Conservation (phyloP, 768 basidiomycete species). For the Lenzites betulinus region DNA sequence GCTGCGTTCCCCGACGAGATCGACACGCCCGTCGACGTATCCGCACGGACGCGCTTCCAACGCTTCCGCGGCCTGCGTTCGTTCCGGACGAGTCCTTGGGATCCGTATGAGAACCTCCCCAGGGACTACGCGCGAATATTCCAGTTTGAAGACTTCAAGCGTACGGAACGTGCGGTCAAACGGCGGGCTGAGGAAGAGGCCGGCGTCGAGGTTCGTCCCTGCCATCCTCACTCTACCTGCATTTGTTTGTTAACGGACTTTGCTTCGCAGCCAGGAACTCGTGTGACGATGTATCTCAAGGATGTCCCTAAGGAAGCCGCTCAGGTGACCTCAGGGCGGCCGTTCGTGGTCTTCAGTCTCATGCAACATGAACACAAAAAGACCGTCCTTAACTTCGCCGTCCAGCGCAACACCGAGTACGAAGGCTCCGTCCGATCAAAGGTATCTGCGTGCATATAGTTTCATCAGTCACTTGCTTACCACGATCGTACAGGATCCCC, state of each 20-base stretch:
- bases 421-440: conserved; percentile 87
- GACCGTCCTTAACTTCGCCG: conserved; percentile 87
- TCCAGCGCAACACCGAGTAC: conserved; percentile 96
- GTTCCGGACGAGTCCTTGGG: conserved; percentile 96
- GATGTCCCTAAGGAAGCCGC: conserved; percentile 69
- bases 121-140: conserved; percentile 94
- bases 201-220: conserved; percentile 58
- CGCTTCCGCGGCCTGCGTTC: conserved; percentile 89
- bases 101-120: conserved; percentile 94
- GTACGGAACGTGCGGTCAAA: conserved; percentile 73
- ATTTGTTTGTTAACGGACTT: background rate
- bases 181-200: conserved; percentile 65
- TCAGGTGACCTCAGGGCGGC: conserved; percentile 36
- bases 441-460: conserved; percentile 40
- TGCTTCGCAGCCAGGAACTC: conserved; percentile 65
- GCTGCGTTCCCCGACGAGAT: conserved; percentile 93
- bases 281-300: conserved; percentile 77
- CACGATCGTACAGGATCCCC: conserved; percentile 63
- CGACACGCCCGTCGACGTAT: conserved; percentile 85
- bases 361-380: conserved; percentile 96
- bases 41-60: conserved; percentile 84
- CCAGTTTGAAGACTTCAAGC: conserved; percentile 93
- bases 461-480: background rate
- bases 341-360: conserved; percentile 76
- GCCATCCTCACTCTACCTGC: background rate